phyloP scores from a whole-genome alignment of 306 rosid genomes.

The Purshia tridentata region DNA sequence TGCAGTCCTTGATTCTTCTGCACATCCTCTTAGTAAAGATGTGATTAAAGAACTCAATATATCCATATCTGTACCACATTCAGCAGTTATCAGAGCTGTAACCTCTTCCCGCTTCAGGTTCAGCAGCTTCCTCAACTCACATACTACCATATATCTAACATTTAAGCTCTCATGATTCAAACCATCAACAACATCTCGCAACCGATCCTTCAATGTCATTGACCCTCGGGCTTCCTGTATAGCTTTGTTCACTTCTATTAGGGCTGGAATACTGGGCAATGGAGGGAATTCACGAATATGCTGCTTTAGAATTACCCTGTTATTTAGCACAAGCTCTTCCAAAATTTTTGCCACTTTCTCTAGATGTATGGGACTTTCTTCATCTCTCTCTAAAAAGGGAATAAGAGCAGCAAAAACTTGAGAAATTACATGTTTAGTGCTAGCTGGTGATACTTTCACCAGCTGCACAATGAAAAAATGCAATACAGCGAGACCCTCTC shows the following conservation, averaged over 20 bases:
- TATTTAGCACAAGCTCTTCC: slow-evolving; percentile 77
- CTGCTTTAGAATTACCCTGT: slow-evolving; percentile 59
- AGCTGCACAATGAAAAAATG: slow-evolving; percentile 74
- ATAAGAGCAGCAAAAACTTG: slow-evolving; percentile 93
- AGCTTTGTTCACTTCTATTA: slow-evolving; percentile 73
- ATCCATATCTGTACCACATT: slow-evolving; percentile 77
- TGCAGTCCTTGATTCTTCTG: slow-evolving; percentile 79
- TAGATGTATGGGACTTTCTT: slow-evolving; percentile 61
- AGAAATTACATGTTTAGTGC: slow-evolving; percentile 84
- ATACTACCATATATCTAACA: slow-evolving; percentile 90
- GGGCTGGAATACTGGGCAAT: slow-evolving; percentile 71
- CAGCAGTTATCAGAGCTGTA: slow-evolving; percentile 68
- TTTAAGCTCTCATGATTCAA: slow-evolving; percentile 91
- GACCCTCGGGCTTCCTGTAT: slow-evolving; percentile 85
- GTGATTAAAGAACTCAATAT: slow-evolving; percentile 80
- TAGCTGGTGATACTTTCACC: slow-evolving; percentile 71
- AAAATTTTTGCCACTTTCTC: slow-evolving; percentile 70
- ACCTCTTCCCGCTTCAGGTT: slow-evolving; percentile 74
- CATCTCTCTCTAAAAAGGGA: slow-evolving; percentile 86
- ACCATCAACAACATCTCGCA: slow-evolving; percentile 74
- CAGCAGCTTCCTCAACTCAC: slow-evolving; percentile 79
- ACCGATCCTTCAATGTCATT: slow-evolving; percentile 74
- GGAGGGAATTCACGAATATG: slow-evolving; percentile 80
- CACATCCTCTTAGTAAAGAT: slow-evolving; percentile 81
- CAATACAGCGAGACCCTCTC: slow-evolving; percentile 82